Conservation (phyloP, 225 moss, liverwort and hornwort genomes). For the Physcomitrium patens region DNA sequence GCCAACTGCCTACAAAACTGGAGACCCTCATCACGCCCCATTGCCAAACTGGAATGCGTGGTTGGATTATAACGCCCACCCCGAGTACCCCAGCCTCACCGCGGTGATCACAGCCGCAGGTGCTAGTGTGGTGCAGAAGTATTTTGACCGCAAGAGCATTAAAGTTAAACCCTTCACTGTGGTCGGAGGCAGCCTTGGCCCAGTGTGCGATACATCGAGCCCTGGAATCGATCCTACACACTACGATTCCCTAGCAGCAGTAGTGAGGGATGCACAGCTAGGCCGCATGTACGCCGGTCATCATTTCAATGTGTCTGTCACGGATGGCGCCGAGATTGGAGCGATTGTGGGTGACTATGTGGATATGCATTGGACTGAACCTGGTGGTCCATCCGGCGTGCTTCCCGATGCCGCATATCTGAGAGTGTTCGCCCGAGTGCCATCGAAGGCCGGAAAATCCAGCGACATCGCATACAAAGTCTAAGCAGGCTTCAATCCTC, state of each 20-base stretch:
- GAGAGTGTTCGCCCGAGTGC: neutral
- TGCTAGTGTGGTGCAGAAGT: neutral
- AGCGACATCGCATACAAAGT: slow-evolving; percentile 1
- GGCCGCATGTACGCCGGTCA: slow-evolving; percentile 20
- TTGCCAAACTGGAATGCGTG: slow-evolving; percentile 9
- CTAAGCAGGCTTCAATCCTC: neutral
- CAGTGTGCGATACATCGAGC: neutral
- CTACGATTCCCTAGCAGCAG: neutral
- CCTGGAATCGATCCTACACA: neutral
- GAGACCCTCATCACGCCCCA: slow-evolving; percentile 7
- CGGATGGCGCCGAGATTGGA: slow-evolving; percentile 9
- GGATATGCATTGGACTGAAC: slow-evolving; percentile 5
- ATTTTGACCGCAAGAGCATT: neutral
- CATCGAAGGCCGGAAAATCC: neutral
- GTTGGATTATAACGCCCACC: neutral
- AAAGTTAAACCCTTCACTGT: neutral
- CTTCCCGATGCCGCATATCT: neutral
- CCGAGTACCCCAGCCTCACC: slow-evolving; percentile 19
- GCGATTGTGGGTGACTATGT: slow-evolving; percentile 10
- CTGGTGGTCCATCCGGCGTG: neutral
- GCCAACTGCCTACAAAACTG: neutral
- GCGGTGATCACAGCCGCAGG: neutral
- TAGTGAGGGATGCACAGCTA: slow-evolving; percentile 12
- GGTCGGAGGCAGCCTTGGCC: neutral
- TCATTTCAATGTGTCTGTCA: neutral